Base-by-base conservation (phyloP, 257 asterid genomes). In the Thymus mandschuricus region DNA sequence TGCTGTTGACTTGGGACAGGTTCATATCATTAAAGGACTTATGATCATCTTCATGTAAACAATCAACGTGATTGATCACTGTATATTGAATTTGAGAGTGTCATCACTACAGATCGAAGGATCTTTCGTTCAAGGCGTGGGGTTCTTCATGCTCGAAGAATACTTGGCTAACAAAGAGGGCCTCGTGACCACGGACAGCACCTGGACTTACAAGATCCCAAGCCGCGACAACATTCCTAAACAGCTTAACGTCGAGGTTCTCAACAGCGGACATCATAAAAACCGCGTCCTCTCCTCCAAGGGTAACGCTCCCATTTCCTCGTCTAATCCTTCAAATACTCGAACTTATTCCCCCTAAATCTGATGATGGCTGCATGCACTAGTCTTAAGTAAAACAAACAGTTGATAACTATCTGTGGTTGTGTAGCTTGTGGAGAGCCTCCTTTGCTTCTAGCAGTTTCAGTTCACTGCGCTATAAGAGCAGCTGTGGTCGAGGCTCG, bases 191-290 rank as follows among this genome's bases (percentile, higher is more conserved):
- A 49, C 86, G 4, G 83, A 92, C 72, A 71, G 96, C 67, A 88
- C 94, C 43, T 89, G 98, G 98, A 84, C 84, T 1, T 89, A 89
- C 84, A 86, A 89, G 81, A 88, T 92, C 82, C 98, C 98, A 2
- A 81, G 90, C 9, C 56, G 90, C 8, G 96, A 92, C 75, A 88
- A 86, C 61, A 86, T 92, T 60, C 96, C 96, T 0, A 75, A 64
- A 73, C 80, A 85, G 60, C 76, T 88, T 75, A 85, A 89, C 40
- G 92, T 85, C 8, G 84, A 86, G 61, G 71, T 92, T 43, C 71
- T 89, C 44, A 92, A 71, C 83, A 89, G 88, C 27, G 95, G 95
- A 41, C 86, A 83, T 67, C 86, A 92, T 69, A 60, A 75, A 60
- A 61, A 85, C 0, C 92, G 96, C 1, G 76, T 88, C 64, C 94